Evolutionary conservation across 371 early-diverging fungal species (phyloP), one percentile per base, ranked within the genome.

Genomic region (Chytridiales sp.): DNA sequence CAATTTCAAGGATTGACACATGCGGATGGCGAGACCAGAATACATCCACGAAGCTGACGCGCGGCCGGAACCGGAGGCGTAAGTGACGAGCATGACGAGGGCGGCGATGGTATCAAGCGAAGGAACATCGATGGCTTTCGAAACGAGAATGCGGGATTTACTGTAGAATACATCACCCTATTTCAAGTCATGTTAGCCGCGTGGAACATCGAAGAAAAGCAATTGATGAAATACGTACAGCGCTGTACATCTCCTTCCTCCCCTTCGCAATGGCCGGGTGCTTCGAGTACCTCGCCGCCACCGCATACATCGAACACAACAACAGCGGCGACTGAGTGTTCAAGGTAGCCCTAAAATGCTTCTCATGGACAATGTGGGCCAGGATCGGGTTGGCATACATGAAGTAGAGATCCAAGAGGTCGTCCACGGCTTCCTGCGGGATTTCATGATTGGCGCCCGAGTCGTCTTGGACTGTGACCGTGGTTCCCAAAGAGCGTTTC

Each of bases 31-130:
- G 61, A 70, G 60, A 0, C 67, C 64, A 27, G 60, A 43, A 27
- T 64, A 64, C 67, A 64, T 70, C 71, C 71, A 70, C 4, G 62
- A 62, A 1, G 63, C 61, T 13, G 62, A 41, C 43, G 56, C 56
- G 43, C 56, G 43, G 19, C 56, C 56, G 46, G 46, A 44, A 3
- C 62, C 62, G 2, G 48, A 24, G 24, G 62, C 56, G 31, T 62
- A 62, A 15, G 55, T 47, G 26, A 55, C 55, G 3, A 62, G 56
- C 47, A 62, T 46, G 24, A 62, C 47, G 21, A 62, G 32, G 17
- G 54, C 53, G 19, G 26, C 24, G n/a, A 62, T 50, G 3, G 56
- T 54, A 27, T 61, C 61, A 3, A 36, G 27, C 13, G 21, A 29
- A 26, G 61, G 61, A 26, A 44, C 50, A 46, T 61, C 61, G 19